These are phyloP conservation scores for Vanderwaltozyma yarrowii DNA, from an alignment of 805 yeast genomes.

Conservation along the genomic window DNA sequence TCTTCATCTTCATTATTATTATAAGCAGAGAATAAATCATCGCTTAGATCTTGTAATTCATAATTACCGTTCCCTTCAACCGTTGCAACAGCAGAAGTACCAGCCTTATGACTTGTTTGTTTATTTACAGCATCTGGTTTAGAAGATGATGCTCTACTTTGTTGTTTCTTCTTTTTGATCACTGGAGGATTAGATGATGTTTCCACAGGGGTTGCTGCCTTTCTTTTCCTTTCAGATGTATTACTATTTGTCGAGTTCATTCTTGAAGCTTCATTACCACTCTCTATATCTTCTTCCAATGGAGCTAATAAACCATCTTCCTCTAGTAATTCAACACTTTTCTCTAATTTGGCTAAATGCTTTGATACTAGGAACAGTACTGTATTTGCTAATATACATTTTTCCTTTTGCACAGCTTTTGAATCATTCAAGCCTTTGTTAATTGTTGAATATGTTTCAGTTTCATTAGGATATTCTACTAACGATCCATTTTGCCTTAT, in stretches of 20 bases:
- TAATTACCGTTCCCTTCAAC: slow-evolving; percentile 7
- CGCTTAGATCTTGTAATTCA: slow-evolving; percentile 18
- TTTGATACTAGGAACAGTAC: slow-evolving; percentile 68
- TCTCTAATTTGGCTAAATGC: slow-evolving; percentile 63
- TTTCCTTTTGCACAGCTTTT: slow-evolving; percentile 60
- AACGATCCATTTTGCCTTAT: slow-evolving; percentile 76
- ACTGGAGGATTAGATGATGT: slow-evolving; percentile 7
- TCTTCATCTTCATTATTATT: slow-evolving; percentile 36
- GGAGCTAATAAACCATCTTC: slow-evolving; percentile 71
- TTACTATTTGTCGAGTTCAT: slow-evolving; percentile 18
- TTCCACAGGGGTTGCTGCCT: slow-evolving; percentile 12
- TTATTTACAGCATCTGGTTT: not conserved
- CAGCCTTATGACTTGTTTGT: slow-evolving; percentile 1
- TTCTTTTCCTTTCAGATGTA: slow-evolving; percentile 12
- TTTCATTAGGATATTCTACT: slow-evolving; percentile 74
- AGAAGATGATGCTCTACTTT: slow-evolving; percentile 6
- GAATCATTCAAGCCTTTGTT: slow-evolving; percentile 56
- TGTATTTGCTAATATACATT: slow-evolving; percentile 70
- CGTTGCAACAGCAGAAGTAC: slow-evolving; percentile 3
- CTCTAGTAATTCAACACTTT: slow-evolving; percentile 66
- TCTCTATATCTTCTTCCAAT: slow-evolving; percentile 32
- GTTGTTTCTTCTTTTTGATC: slow-evolving; percentile 18
- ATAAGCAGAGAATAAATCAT: slow-evolving; percentile 27
- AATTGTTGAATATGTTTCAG: slow-evolving; percentile 51
- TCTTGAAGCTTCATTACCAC: slow-evolving; percentile 23